Conservation (phyloP, 2,329 filamentous ascomycete genomes). For the Raffaelea albimanens region DNA sequence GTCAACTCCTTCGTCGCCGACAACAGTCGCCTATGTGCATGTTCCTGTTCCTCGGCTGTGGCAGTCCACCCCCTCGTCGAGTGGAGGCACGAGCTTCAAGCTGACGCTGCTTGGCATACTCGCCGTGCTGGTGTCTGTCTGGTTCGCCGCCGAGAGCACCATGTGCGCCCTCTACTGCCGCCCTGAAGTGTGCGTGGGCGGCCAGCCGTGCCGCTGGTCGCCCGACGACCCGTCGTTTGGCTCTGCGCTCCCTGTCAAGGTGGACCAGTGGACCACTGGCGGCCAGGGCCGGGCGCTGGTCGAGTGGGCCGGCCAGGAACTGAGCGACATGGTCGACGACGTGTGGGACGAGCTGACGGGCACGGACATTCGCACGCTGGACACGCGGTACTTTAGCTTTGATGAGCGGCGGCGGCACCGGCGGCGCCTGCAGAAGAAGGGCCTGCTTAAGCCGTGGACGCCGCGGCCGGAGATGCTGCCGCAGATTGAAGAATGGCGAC, state of each 20-base stretch:
- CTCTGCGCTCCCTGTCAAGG: slow-evolving; percentile 49
- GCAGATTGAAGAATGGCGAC: slow-evolving; percentile 35
- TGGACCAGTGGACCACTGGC: slow-evolving; percentile 51
- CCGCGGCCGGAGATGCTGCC: slow-evolving; percentile 30
- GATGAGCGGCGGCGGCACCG: slow-evolving; percentile 38
- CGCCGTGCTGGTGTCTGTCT: slow-evolving; percentile 34
- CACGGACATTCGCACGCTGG: slow-evolving; percentile 32
- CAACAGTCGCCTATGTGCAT: slow-evolving; percentile 25
- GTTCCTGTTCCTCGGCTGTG: slow-evolving; percentile 38
- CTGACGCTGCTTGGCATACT: slow-evolving; percentile 39
- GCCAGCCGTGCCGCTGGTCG: slow-evolving; percentile 39
- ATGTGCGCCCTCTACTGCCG: slow-evolving; percentile 47
- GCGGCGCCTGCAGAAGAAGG: slow-evolving; percentile 40
- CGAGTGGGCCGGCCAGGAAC: slow-evolving; percentile 29
- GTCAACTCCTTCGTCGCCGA: background rate
- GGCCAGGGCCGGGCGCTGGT: slow-evolving; percentile 35
- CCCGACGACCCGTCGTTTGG: slow-evolving; percentile 51
- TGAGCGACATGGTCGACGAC: slow-evolving; percentile 38
- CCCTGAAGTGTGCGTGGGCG: slow-evolving; percentile 35
- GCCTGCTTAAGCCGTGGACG: slow-evolving; percentile 26
- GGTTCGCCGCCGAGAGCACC: slow-evolving; percentile 43
- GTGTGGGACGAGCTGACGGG: slow-evolving; percentile 34
- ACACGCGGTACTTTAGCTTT: slow-evolving; percentile 33
- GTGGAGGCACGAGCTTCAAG: slow-evolving; percentile 21
- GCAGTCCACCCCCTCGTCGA: slow-evolving; percentile 19